Evolutionary conservation across 768 basidiomycete species (phyloP), one percentile per base, ranked within the genome.

Genomic region (Tricholoma flavovirens): DNA sequence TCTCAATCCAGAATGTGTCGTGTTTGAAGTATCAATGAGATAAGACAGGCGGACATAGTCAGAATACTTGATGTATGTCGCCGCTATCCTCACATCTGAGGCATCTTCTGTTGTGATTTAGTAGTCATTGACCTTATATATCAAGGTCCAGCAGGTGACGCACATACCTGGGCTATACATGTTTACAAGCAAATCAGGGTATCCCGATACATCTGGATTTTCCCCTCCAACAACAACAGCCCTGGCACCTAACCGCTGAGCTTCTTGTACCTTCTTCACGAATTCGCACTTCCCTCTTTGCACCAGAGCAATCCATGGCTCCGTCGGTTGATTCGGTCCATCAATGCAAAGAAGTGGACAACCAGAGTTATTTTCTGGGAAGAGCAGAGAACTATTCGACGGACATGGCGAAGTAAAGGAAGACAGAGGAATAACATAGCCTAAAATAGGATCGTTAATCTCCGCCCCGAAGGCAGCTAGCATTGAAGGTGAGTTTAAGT

Each of bases 201-300:
- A 79, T 6, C 84, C 90, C 33, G 77, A 80, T 56, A 78, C 65
- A 17, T 78, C 81, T 17, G 86, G 85, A 62, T 86, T 76, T 60
- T 86, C 79, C 33, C 95, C 95, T 35, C 95, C 96, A 7, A 98
- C 91, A n/a, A 98, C 85, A 46, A 97, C 86, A 4, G 87, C 96
- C 62, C 76, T 82, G 5, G 95, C 94, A 9, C 94, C 94, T 19
- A 91, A 73, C 43, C 77, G 67, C 65, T 84, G 80, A 6, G 86
- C 88, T 62, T 84, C 83, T 49, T 87, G 73, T 35, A 85, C 91
- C 76, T 98, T 98, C 64, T 85, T 87, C 10, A 90, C 87, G 66
- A 98, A 98, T 56, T 93, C 85, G 69, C 96, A 98, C 52, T 83
- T 73, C 1, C 95, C 95, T 38, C 96, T 77, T 69, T 96, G 88